Evolutionary conservation across 352 stramenopile species (phyloP).

Genomic region (Phytophthora cajani): DNA sequence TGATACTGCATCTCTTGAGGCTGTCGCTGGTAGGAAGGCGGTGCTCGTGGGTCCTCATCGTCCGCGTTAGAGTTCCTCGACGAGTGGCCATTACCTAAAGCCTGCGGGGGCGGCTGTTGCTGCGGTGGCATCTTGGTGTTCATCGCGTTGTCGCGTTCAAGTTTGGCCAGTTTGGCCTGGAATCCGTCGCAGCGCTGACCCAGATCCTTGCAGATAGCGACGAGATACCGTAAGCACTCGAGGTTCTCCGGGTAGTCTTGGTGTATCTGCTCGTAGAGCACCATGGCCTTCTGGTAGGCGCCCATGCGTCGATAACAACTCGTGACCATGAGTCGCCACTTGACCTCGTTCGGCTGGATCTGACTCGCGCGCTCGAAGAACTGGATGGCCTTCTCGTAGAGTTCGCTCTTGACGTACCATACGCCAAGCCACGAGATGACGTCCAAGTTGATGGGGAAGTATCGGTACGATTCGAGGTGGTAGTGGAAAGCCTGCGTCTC

Average conservation of each 20-base stretch:
- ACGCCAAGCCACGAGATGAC: constrained; percentile 97
- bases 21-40: constrained; percentile 30
- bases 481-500: constrained; percentile 96
- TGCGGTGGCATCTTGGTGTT: constrained; percentile 48
- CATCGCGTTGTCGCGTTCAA: constrained; percentile 76
- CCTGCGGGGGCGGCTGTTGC: constrained; percentile 25
- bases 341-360: constrained; percentile 96
- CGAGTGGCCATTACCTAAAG: constrained; percentile 34
- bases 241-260: constrained; percentile 94
- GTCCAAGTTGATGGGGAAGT: constrained; percentile 96
- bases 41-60: constrained; percentile 24
- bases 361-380: constrained; percentile 96
- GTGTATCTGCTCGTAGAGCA: constrained; percentile 96
- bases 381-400: constrained; percentile 97
- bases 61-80: constrained; percentile 26
- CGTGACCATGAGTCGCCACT: constrained; percentile 97
- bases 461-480: constrained; percentile 94
- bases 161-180: constrained; percentile 92
- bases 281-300: constrained; percentile 91
- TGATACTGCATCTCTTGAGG: constrained; percentile 37
- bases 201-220: constrained; percentile 95
- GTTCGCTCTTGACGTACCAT: constrained; percentile 97
- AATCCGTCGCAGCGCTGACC: constrained; percentile 93
- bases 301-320: constrained; percentile 96
- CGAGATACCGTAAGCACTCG: constrained; percentile 91